Evolutionary conservation across 2,329 filamentous ascomycete species (phyloP).

Genomic region (Xylaria multiplex): DNA sequence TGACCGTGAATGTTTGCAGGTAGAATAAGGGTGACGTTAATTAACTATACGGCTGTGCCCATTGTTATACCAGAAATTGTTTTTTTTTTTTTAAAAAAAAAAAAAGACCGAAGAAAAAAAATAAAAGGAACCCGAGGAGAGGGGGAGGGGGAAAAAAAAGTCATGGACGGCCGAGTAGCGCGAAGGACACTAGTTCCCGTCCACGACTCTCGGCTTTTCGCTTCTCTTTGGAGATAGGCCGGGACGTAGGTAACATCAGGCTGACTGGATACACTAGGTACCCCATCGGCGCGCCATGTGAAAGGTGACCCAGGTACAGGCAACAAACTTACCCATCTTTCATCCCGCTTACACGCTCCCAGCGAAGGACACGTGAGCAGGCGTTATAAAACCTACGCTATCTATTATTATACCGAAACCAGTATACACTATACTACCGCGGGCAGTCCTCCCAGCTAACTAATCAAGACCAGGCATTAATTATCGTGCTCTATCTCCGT

Average conservation of each 20-base stretch:
- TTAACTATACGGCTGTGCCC: no score
- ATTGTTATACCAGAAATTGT: no score
- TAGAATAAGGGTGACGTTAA: background rate
- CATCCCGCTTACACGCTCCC: conserved; percentile 12
- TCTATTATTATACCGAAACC: conserved; percentile 5
- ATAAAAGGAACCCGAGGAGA: background rate
- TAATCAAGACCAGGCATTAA: background rate
- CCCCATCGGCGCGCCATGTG: conserved; percentile 9
- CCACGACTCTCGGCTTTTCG: background rate
- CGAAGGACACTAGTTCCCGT: background rate
- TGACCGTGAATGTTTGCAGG: background rate
- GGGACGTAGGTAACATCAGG: background rate
- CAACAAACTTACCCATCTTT: background rate
- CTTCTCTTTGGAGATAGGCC: background rate
- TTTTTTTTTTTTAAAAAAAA: no score
- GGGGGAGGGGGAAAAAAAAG: background rate
- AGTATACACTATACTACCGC: background rate
- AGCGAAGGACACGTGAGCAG: conserved; percentile 29
- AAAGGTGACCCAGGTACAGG: conserved; percentile 8
- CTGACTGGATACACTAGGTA: background rate
- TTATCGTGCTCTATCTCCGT: background rate
- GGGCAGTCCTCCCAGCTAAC: background rate
- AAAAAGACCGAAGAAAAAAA: background rate
- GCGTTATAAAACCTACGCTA: background rate
- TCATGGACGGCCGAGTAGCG: background rate